Evolutionary conservation across 768 basidiomycete species (phyloP), one percentile per base, ranked within the genome.

Genomic region (Tylopilus sp.): DNA sequence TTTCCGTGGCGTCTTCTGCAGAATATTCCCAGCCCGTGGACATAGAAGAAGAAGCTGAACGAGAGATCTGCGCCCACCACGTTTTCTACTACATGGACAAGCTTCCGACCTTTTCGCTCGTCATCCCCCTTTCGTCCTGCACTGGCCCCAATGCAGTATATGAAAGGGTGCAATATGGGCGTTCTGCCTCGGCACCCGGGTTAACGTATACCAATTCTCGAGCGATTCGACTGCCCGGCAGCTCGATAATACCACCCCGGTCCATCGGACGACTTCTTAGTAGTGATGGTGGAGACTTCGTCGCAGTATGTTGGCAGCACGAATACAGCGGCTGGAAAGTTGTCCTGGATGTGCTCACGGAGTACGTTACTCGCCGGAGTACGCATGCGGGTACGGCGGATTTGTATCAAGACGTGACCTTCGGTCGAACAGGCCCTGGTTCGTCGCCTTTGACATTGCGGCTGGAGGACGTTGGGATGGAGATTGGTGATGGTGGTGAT

Each of bases 311-410:
- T 18, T 97, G 94, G 94, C 77, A 85, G 55, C 84, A 88, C 56
- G 75, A 82, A 40, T 84, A 92, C 61, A 90, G 87, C 7, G 91
- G 89, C 3, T 97, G 94, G 94, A 86, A 81, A 56, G 66, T 95
- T 28, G 69, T 95, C 6, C 66, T 92, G n/a, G 92, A 93, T 58
- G 71, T 95, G 9, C 72, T 95, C 47, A 80, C 81, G 4, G 85
- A 88, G 62, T 91, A 86, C 62, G 82, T 86, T 49, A 83, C 81
- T 51, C 78, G 79, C 26, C 71, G 76, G 51, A 76, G 80, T 10
- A 66, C 75, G 60, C 71, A 78, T 42, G 52, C 72, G n/a, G 59
- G 67, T 2, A 64, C 65, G 7, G 70, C 21, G 67, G 75, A 18
- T 66, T 65, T 70, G 12, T 80, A 80, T 58, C 75, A 76, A 43